phyloP scores from a whole-genome alignment of 352 stramenopile species.

The Phytopythium chamaehyphon region DNA sequence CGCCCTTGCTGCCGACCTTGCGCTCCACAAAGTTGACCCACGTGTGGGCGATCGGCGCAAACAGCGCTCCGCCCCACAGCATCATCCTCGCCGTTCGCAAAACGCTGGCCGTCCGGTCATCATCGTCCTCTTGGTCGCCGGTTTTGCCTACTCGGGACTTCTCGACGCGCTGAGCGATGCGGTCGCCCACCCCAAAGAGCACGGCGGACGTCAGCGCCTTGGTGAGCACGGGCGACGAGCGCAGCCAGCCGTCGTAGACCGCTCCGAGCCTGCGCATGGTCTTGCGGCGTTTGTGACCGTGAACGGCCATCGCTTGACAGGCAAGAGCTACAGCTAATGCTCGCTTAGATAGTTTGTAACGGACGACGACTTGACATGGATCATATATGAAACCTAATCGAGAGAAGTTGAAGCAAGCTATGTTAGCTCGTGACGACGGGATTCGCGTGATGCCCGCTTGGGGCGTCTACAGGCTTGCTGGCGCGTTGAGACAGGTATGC shows the following conservation, averaged over 20 bases:
- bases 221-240: conserved; percentile 40
- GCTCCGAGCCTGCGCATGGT: conserved; percentile 23
- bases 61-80: conserved; percentile 78
- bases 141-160: conserved; percentile 1
- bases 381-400: too few relatives aligned
- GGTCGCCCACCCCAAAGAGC: conserved; percentile 51
- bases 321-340: too few relatives aligned
- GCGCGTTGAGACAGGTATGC: conserved; percentile 30
- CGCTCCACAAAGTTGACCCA: conserved; percentile 82
- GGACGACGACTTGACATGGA: too few relatives aligned
- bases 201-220: conserved; percentile 52
- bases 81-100: conserved; percentile 67
- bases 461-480: conserved; percentile 9
- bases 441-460: background rate
- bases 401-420: too few relatives aligned
- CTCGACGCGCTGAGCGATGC: conserved; percentile 43
- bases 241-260: conserved; percentile 42
- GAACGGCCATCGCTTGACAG: background rate
- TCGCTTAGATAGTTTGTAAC: too few relatives aligned
- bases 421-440: too few relatives aligned
- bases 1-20: conserved; percentile 25
- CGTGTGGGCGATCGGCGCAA: conserved; percentile 78
- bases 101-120: conserved; percentile 6
- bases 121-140: background rate
- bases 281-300: too few relatives aligned